These are phyloP conservation scores for Leucogyrophana mollusca DNA, from an alignment of 768 basidiomycete genomes.

Conservation along the genomic window DNA sequence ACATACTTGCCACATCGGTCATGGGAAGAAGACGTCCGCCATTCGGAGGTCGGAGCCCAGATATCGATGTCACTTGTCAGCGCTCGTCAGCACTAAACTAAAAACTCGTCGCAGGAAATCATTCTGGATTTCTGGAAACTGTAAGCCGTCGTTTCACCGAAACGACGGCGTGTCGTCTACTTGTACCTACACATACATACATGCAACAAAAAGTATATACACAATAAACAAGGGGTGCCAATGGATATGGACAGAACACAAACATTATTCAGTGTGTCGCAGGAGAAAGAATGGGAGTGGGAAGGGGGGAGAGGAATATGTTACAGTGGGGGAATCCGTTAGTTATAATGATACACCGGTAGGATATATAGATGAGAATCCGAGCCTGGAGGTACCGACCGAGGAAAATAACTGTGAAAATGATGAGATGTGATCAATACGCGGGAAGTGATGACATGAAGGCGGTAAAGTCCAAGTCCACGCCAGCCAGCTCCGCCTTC, in stretches of 20 bases:
- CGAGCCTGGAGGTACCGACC: not conserved
- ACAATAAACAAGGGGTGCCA: conserved; percentile 6
- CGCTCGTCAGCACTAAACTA: not conserved
- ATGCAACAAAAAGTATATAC: conserved; percentile 5
- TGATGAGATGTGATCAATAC: conserved; percentile 22
- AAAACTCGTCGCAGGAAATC: not conserved
- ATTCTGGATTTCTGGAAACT: no score
- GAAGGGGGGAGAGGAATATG: not conserved
- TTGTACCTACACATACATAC: not conserved
- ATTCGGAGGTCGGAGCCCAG: no score
- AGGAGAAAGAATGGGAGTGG: not conserved
- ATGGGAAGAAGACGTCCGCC: conserved; percentile 3
- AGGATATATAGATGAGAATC: conserved; percentile 3
- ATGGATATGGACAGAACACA: conserved; percentile 1
- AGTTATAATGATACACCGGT: conserved; percentile 7
- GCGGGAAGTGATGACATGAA: conserved; percentile 30
- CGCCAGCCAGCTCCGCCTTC: conserved; percentile 16
- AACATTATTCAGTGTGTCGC: conserved; percentile 5
- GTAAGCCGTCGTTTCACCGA: not conserved
- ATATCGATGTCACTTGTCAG: conserved; percentile 2
- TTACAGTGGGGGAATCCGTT: conserved; percentile 6
- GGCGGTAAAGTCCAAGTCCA: conserved; percentile 26
- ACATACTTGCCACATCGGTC: conserved; percentile 4
- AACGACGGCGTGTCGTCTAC: not conserved
- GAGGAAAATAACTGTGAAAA: not conserved